Evolutionary conservation across 2,329 filamentous ascomycete genomes (phyloP), one percentile per base, ranked within the genome.

Genomic region (Xylariaceae sp.): DNA sequence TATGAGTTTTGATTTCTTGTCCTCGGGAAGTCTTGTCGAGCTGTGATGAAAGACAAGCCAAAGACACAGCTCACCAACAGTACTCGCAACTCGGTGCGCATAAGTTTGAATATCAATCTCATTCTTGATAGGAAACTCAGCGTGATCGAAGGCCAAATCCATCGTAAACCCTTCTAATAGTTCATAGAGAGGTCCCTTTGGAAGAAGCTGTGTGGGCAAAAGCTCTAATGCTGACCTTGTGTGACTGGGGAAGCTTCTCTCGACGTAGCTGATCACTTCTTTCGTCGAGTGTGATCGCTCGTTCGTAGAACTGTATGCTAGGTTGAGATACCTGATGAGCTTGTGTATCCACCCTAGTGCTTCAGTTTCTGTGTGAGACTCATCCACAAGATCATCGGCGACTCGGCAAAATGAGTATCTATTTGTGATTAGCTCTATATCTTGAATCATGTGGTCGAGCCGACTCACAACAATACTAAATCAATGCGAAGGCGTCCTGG

Each of bases 351-450:
- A 88, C 7, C 71, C 62, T 21, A 72, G 70, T 5, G 85, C 84
- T 60, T 86, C 81, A 0, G 73, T 64, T 1, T 74, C 66, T 1
- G 75, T 77, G 1, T 72, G 62, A 0, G 87, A 81, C 54, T 89
- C 81, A 60, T 91, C 88, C 7, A 91, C 81, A 4, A 91, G 74
- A 62, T 91, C 87, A 66, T 91, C 88, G 1, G 86, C 86, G 8
- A 89, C 81, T 9, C 88, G 79, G 62, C 88, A 91, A 66, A 89
- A 91, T 0, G 86, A 88, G 65, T 91, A 91, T 3, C 80, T 82
- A 35, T 7, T 15, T n/a, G 16, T 10, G 2, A 33, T 66, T 53
- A 66, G 59, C 15, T 27, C 15, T 9, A 4, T 3, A 18, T 21
- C 13, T 33, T 4, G 21, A 20, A 29, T 13, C 7, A 4, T 6